A percentile compares a stretch with the other conserved stretches of the same genome.
Conservation (phyloP, 306 rosid species). For the Prinsepia uniflora region DNA sequence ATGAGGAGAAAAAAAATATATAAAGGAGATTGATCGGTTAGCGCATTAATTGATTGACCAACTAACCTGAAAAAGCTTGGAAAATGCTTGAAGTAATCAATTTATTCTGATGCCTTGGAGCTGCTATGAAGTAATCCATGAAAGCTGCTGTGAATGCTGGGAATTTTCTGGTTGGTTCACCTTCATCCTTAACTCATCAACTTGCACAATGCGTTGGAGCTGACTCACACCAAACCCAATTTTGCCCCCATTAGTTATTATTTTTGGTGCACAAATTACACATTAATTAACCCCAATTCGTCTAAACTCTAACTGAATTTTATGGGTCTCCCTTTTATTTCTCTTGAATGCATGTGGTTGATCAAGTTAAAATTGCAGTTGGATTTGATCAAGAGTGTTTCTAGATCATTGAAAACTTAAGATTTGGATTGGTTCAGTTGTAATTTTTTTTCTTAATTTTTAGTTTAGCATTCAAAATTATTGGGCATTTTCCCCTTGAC, state of each 20-base stretch:
- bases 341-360: background rate
- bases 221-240: constrained; percentile 12
- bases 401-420: background rate
- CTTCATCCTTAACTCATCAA: background rate
- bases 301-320: background rate
- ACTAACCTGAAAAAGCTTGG: too few relatives aligned
- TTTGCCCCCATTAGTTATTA: background rate
- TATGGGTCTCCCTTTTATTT: background rate
- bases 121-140: too few relatives aligned
- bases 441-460: too few relatives aligned
- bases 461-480: too few relatives aligned
- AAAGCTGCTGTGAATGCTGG: background rate
- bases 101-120: too few relatives aligned
- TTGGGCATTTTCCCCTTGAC: background rate
- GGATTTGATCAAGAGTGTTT: background rate
- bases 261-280: background rate
- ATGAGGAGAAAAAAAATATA: too few relatives aligned
- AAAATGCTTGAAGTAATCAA: too few relatives aligned
- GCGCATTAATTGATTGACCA: too few relatives aligned
- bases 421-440: background rate
- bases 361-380: background rate
- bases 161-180: background rate
- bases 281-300: background rate
- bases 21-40: too few relatives aligned
- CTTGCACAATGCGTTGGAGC: constrained; percentile 15